Evolutionary conservation across 192 early-diverging fungal species (phyloP), one percentile per base, ranked within the genome.

Genomic region (Jimgerdemannia lactiflua): DNA sequence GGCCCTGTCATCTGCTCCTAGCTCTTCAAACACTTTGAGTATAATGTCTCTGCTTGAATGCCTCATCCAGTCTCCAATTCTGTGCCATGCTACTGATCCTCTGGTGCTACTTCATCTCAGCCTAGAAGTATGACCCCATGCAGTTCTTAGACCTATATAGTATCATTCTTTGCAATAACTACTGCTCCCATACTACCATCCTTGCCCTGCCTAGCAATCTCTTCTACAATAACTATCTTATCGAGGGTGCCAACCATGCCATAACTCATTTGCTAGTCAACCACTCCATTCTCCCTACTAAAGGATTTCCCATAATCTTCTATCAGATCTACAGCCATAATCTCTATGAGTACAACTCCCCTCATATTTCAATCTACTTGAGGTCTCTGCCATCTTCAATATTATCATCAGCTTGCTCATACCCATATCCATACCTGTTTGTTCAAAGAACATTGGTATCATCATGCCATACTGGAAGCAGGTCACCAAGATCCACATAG

Each of bases 381-480:
- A 90, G 74, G 86, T 82, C 0, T 75, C 71, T 7, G 73, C 84
- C 40, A 83, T 90, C 2, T 65, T 78, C 3, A 81, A 78, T 39
- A 64, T 79, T n/a, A 78, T 88, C n/a, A 75, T 78, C 39, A 42
- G 59, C 40, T 70, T 89, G 9, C 63, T 86, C 43, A 43, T 7
- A 6, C 4, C 11, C 49, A 11, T 54, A 11, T 4, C 49, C 11
- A 54, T n/a, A n/a, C n/a, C n/a, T n/a, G 80, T 89, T 43, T 71
- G 70, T 19, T 42, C 75, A n/a, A 73, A 72, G 7, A 83, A 87
- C 49, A 79, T 90, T 82, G 89, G 87, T 59, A 80, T 90, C 10
- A 89, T 90, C 43, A 74, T 84, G 1, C 86, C 89, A 4, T 89
- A 87, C 75, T 77, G 87, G 3, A 86, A 89, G 68, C 87, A 89